Percentiles rank a stretch among this genome's conserved stretches.
Evolutionary conservation across 208 protist genomes (phyloP).

Genomic region (Trypanosoma conorhini): DNA sequence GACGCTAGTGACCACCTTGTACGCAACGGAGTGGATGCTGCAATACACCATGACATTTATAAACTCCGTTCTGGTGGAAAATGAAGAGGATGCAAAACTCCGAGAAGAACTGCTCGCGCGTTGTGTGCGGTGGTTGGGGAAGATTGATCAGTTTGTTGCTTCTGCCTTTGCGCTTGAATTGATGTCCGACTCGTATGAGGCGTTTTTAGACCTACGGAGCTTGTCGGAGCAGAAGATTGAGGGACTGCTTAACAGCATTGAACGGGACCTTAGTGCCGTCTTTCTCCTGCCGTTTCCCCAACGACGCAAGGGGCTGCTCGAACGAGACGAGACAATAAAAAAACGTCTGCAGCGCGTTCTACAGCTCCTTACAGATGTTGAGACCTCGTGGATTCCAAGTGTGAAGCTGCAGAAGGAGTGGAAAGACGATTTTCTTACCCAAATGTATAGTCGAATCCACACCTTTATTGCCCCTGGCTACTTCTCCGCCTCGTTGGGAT

Average conservation of each 20-base stretch:
- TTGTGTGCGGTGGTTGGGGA: conserved; percentile 71
- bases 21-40: conserved; percentile 83
- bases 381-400: conserved; percentile 76
- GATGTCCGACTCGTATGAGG: conserved; percentile 68
- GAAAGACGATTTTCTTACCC: conserved; percentile 72
- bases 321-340: conserved; percentile 49
- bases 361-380: conserved; percentile 75
- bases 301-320: conserved; percentile 49
- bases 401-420: conserved; percentile 67
- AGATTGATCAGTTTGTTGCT: conserved; percentile 74
- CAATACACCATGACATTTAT: conserved; percentile 87
- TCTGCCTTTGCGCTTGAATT: conserved; percentile 62
- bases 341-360: conserved; percentile 60
- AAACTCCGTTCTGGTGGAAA: conserved; percentile 38
- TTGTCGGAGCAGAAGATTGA: conserved; percentile 50
- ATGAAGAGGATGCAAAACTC: conserved; percentile 57
- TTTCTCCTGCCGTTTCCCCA: conserved; percentile 48
- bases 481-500: conserved; percentile 64
- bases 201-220: conserved; percentile 44
- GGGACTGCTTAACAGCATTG: conserved; percentile 52
- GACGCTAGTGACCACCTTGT: conserved; percentile 39
- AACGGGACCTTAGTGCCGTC: conserved; percentile 42
- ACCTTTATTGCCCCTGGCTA: conserved; percentile 51
- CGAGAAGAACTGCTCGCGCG: conserved; percentile 63
- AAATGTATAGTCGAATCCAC: conserved; percentile 64